Percentiles rank a stretch among this genome's conserved stretches.
Conservation (phyloP, 1,284 basidiomycete genomes). For the Anthracocystis setariae region DNA sequence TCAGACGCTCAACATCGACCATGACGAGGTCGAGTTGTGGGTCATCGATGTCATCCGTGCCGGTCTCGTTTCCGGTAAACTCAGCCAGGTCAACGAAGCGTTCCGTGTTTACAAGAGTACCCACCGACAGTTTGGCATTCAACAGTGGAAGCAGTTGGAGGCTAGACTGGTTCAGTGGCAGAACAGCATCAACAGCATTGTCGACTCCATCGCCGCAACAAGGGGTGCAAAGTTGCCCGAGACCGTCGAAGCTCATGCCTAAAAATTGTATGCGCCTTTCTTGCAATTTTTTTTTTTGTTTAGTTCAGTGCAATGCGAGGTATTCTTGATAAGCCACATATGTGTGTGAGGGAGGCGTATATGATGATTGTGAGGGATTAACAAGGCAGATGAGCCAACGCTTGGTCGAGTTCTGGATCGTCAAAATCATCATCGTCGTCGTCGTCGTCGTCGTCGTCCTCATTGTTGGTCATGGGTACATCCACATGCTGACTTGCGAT, state of each 20-base stretch:
- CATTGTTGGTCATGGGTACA: not conserved
- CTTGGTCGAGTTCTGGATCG: slow-evolving; percentile 22
- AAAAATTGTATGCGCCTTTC: not conserved
- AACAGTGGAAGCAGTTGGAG: slow-evolving; percentile 64
- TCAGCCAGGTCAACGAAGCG: slow-evolving; percentile 61
- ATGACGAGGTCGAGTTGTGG: slow-evolving; percentile 64
- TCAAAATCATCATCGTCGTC: slow-evolving; percentile 8
- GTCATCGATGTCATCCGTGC: slow-evolving; percentile 68
- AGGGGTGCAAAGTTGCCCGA: slow-evolving; percentile 32
- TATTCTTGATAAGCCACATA: not conserved
- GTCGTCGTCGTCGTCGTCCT: slow-evolving; percentile 5
- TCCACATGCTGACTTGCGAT: not conserved
- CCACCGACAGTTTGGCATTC: slow-evolving; percentile 59
- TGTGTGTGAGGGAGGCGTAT: not conserved
- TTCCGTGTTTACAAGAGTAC: slow-evolving; percentile 64
- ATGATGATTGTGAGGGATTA: not conserved
- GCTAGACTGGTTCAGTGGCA: slow-evolving; percentile 60
- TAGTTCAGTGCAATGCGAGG: not conserved
- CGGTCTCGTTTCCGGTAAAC: slow-evolving; percentile 63
- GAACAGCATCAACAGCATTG: slow-evolving; percentile 52
- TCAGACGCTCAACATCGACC: slow-evolving; percentile 36
- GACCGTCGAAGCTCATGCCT: slow-evolving; percentile 2
- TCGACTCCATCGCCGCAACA: slow-evolving; percentile 50
- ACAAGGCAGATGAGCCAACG: slow-evolving; percentile 15
- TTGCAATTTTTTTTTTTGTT: not conserved